These are phyloP conservation scores for Picea mariana DNA, from an alignment of 83 land plant species.

Conservation along the genomic window DNA sequence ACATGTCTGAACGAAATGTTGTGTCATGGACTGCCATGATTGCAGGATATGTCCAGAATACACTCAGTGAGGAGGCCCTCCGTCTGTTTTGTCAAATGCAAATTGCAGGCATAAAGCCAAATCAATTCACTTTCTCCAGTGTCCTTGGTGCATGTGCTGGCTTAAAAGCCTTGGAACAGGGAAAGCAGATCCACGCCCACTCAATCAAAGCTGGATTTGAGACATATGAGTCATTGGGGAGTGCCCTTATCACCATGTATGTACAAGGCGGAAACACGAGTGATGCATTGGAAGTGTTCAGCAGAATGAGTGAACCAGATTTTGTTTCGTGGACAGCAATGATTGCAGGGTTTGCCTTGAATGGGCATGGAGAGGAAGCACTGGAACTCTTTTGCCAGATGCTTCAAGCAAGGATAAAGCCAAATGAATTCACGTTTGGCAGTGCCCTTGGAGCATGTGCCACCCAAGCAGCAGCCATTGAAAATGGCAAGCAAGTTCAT, in stretches of 20 bases:
- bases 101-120: constrained; percentile 11
- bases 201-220: constrained; percentile 33
- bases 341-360: constrained; percentile 43
- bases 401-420: constrained; percentile 31
- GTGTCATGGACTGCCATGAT: constrained; percentile 75
- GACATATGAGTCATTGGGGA: constrained; percentile 31
- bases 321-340: constrained; percentile 65
- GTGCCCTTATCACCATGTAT: constrained; percentile 71
- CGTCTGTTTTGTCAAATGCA: constrained; percentile 42
- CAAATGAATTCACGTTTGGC: constrained; percentile 58
- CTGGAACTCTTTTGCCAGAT: constrained; percentile 43
- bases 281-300: constrained; percentile 44
- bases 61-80: constrained; percentile 54
- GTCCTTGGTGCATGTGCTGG: constrained; percentile 21
- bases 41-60: constrained; percentile 45
- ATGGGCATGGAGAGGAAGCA: constrained; percentile 39
- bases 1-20: constrained; percentile 54
- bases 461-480: constrained; percentile 36
- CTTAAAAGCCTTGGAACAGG: constrained; percentile 29
- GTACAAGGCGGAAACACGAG: constrained; percentile 38
- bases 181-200: constrained; percentile 56
- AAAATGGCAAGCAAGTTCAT: constrained; percentile 21
- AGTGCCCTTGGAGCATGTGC: constrained; percentile 58
- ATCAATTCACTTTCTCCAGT: constrained; percentile 18
- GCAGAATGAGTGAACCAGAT: constrained; percentile 20